Percentiles rank a stretch among this genome's conserved stretches.
Conservation (phyloP, 1,139 yeast genomes). For the Sugiyamaella pinicola region DNA sequence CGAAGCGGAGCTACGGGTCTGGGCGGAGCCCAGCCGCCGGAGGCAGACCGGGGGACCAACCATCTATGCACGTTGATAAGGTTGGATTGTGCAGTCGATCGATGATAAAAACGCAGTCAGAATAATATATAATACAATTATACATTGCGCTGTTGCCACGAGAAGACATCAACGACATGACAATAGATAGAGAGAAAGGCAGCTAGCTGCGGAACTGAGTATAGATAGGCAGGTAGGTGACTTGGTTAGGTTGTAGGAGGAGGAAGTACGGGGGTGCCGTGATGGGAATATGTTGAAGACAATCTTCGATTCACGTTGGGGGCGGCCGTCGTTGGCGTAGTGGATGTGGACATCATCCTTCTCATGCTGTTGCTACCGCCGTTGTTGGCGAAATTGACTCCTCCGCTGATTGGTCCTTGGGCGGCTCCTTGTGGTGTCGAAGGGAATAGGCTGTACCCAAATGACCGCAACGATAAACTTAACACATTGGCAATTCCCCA, state of each 20-base stretch:
- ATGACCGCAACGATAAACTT: slow-evolving; percentile 34
- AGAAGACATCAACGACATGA: too few relatives aligned
- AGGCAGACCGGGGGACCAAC: not conserved
- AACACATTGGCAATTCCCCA: slow-evolving; percentile 39
- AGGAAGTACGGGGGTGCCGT: slow-evolving; percentile 6
- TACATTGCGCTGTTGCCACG: too few relatives aligned
- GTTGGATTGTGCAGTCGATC: too few relatives aligned
- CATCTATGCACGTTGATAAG: not conserved
- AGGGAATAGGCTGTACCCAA: slow-evolving; percentile 33
- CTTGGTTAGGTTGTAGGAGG: slow-evolving; percentile 5
- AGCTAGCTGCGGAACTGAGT: too few relatives aligned
- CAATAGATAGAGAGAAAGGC: too few relatives aligned
- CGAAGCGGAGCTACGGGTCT: too few relatives aligned
- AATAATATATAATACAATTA: not conserved
- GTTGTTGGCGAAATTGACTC: not conserved
- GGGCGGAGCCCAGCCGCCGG: too few relatives aligned
- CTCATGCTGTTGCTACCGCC: not conserved
- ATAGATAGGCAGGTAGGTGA: not conserved
- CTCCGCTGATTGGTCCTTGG: not conserved
- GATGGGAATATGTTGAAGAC: slow-evolving; percentile 9
- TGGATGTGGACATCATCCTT: slow-evolving; percentile 13
- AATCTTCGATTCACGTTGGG: slow-evolving; percentile 6
- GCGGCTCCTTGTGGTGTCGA: slow-evolving; percentile 17
- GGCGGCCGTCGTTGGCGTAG: slow-evolving; percentile 5
- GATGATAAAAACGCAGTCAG: too few relatives aligned